Base-by-base conservation (phyloP, 129 eudicot species). In the Heracleum sosnowskyi region DNA sequence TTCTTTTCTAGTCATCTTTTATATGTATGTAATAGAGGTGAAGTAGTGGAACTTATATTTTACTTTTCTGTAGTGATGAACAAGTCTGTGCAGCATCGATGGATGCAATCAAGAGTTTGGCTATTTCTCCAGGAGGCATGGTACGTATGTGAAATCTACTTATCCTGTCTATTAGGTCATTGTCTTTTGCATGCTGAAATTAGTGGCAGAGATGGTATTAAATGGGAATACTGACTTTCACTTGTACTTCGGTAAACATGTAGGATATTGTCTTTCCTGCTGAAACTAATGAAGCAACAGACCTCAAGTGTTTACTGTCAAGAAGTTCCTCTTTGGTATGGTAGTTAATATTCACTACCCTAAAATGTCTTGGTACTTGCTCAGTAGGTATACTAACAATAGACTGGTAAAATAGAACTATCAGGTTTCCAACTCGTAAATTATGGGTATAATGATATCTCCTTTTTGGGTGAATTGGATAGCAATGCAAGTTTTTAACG, bases 241-340 rank as follows among this genome's bases (percentile, higher is more conserved):
- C 70, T 63, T 80, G 73, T 45, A 66, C 3, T 31, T 33, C 36
- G 35, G 49, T 73, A 72, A 63, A 41, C 80, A 40, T 76, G 71
- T 76, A 95, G 98, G 96, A 81, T 29, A 84, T 89, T 75, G 78
- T 95, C 60, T 95, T 95, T 84, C 96, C 92, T 66, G 82, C 83
- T 75, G 80, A 74, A 77, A 66, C 75, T 51, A 79, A 79, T 83
- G 97, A 87, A 87, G 70, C 86, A 33, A 91, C 92, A 17, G 85
- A 91, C 84, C 89, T 95, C 33, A 86, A 89, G 74, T 85, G 85
- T 75, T 35, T 95, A 78, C 91, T 96, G 39, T 85, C 88, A 53
- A 87, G 82, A 86, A 87, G 90, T 76, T 91, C 98, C 49, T 86
- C 98, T 57, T 82, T 95, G 97, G 98, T 95, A 88, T 74, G 78